Evolutionary conservation across 1,284 basidiomycete species (phyloP).

Genomic region (Ustilago shanxiensis): DNA sequence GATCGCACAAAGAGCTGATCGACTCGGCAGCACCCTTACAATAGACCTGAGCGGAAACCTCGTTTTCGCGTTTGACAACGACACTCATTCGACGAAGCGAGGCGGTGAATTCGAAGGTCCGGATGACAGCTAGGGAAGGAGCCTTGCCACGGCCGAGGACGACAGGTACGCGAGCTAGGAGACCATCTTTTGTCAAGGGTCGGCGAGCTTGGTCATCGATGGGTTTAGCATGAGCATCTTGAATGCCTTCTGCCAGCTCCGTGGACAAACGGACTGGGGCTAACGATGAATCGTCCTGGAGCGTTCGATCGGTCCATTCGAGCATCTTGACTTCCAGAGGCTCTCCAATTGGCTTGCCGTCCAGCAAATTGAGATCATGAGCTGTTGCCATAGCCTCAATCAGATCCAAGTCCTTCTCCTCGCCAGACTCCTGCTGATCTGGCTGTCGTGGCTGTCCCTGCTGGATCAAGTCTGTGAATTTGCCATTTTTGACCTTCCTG

Average conservation of each 20-base stretch:
- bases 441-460: not conserved
- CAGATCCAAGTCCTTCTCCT: conserved; percentile 78
- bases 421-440: not conserved
- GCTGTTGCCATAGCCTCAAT: conserved; percentile 95
- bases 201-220: not conserved
- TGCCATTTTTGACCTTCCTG: conserved; percentile 71
- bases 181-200: conserved; percentile 31
- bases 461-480: conserved; percentile 74
- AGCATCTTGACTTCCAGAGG: conserved; percentile 91
- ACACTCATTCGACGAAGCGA: conserved; percentile 95
- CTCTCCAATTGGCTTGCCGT: conserved; percentile 90
- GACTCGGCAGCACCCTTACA: conserved; percentile 99
- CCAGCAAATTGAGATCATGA: conserved; percentile 92
- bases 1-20: conserved; percentile 86
- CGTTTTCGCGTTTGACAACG: conserved; percentile 91
- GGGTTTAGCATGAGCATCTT: not conserved
- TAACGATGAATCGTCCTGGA: conserved; percentile 70
- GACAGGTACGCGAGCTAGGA: conserved; percentile 36
- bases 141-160: conserved; percentile 9
- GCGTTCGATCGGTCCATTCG: conserved; percentile 92
- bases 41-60: conserved; percentile 92
- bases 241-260: not conserved
- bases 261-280: conserved; percentile 25
- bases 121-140: conserved; percentile 81
- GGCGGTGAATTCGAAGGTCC: conserved; percentile 97